Percentiles rank a stretch among this genome's conserved stretches.
Evolutionary conservation across 495 filamentous ascomycete genomes (phyloP).

Genomic region (Xylaria castorea): DNA sequence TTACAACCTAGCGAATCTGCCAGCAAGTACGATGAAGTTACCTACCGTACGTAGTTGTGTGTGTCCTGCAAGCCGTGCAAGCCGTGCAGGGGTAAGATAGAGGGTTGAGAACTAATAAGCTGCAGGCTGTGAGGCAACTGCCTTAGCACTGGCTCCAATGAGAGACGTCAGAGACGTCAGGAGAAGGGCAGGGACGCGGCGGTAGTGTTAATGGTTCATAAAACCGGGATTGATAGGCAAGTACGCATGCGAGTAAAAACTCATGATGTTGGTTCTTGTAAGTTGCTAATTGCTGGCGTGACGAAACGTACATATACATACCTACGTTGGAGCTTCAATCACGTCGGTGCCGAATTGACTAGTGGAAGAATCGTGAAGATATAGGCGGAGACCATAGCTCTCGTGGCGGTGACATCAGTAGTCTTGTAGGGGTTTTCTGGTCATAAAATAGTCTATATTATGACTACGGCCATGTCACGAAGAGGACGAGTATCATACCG

Average conservation of each 20-base stretch:
- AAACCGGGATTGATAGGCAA: background rate
- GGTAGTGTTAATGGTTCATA: background rate
- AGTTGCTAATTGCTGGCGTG: background rate
- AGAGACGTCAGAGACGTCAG: background rate
- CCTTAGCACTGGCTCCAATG: background rate
- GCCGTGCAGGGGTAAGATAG: background rate
- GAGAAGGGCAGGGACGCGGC: background rate
- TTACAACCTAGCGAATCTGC: background rate
- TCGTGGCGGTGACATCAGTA: too few species aligned
- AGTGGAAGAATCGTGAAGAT: background rate
- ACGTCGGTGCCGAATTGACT: background rate
- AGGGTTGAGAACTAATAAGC: background rate
- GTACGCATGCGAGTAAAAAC: background rate
- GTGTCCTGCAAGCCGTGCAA: background rate
- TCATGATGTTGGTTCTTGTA: background rate
- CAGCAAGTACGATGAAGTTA: background rate
- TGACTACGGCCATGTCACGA: background rate
- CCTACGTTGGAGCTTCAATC: background rate
- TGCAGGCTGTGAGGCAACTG: background rate
- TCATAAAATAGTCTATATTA: background rate
- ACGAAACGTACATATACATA: background rate
- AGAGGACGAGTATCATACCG: background rate
- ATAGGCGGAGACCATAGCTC: background rate
- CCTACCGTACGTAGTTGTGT: background rate
- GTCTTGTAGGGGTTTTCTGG: background rate